Conservation (phyloP, 2,329 filamentous ascomycete species). For the Coniochaeta prunicola region DNA sequence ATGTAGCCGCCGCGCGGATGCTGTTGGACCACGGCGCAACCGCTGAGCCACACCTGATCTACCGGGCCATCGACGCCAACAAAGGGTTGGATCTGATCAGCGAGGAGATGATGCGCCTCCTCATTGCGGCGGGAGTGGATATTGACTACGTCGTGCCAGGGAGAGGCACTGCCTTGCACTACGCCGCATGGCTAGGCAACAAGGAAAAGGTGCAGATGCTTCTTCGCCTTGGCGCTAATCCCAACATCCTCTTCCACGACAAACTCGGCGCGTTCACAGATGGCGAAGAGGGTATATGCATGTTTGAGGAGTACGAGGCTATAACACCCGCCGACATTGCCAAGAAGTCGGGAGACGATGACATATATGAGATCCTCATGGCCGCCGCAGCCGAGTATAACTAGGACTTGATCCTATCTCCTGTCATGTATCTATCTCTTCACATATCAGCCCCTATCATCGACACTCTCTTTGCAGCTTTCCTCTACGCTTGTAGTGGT, state of each 20-base stretch:
- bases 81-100: neutral
- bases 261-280: neutral
- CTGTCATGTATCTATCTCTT: neutral
- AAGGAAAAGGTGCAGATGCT: conserved; percentile 1
- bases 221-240: conserved; percentile 1
- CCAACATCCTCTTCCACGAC: neutral
- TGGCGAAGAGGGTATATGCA: conserved; percentile 1
- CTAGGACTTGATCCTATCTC: conserved; percentile 1
- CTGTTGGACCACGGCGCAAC: conserved; percentile 1
- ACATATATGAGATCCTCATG: conserved; percentile 2
- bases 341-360: conserved; percentile 1
- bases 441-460: neutral
- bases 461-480: neutral
- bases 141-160: conserved; percentile 1
- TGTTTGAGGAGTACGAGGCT: conserved; percentile 2
- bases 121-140: neutral
- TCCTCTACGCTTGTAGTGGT: neutral
- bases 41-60: conserved; percentile 1
- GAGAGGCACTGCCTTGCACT: neutral
- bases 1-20: neutral
- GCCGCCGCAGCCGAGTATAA: conserved; percentile 1
- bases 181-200: neutral
- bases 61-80: conserved; percentile 1
- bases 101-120: neutral
- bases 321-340: conserved; percentile 1